A percentile compares a stretch with the other conserved stretches of the same genome.
Evolutionary conservation across 2,329 filamentous ascomycete genomes (phyloP).

Genomic region (Colletotrichum sp.): DNA sequence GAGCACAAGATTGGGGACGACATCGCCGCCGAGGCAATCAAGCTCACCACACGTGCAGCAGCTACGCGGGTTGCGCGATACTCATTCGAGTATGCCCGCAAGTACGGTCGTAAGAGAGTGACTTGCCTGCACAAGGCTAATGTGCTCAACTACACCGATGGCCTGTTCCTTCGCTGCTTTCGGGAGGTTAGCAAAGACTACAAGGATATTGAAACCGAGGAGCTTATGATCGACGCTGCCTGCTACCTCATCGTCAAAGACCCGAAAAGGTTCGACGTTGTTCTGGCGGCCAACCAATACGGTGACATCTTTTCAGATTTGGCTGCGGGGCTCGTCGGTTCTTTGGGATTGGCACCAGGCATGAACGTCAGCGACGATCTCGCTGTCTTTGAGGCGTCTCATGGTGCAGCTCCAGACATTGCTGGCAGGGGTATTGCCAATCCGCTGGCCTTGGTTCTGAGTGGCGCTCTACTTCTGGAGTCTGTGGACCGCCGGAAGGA

Average conservation of each 20-base stretch:
- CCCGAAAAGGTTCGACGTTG: slow-evolving; percentile 93
- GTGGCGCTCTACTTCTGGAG: slow-evolving; percentile 92
- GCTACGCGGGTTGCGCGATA: not conserved
- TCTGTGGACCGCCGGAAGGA: slow-evolving; percentile 66
- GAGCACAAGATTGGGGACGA: slow-evolving; percentile 68
- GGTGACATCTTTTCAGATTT: slow-evolving; percentile 96
- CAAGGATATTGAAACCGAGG: slow-evolving; percentile 70
- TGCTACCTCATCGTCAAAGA: slow-evolving; percentile 99
- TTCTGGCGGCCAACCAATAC: slow-evolving; percentile 96
- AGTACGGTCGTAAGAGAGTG: slow-evolving; percentile 57
- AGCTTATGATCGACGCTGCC: slow-evolving; percentile 99
- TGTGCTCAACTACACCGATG: slow-evolving; percentile 96
- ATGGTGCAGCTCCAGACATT: slow-evolving; percentile 95
- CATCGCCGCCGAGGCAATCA: slow-evolving; percentile 94
- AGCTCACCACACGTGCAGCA: slow-evolving; percentile 44
- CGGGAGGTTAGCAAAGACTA: slow-evolving; percentile 55
- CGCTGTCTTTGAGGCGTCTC: slow-evolving; percentile 97
- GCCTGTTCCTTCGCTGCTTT: slow-evolving; percentile 68
- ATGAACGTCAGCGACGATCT: slow-evolving; percentile 95
- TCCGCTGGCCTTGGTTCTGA: slow-evolving; percentile 93
- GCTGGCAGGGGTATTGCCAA: slow-evolving; percentile 92
- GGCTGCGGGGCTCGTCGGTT: slow-evolving; percentile 86
- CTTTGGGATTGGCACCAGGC: slow-evolving; percentile 87
- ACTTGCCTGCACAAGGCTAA: slow-evolving; percentile 99
- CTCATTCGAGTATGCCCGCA: not conserved